These are phyloP conservation scores for Dalbergia cochinchinensis DNA, from an alignment of 306 rosid species.

Conservation along the genomic window DNA sequence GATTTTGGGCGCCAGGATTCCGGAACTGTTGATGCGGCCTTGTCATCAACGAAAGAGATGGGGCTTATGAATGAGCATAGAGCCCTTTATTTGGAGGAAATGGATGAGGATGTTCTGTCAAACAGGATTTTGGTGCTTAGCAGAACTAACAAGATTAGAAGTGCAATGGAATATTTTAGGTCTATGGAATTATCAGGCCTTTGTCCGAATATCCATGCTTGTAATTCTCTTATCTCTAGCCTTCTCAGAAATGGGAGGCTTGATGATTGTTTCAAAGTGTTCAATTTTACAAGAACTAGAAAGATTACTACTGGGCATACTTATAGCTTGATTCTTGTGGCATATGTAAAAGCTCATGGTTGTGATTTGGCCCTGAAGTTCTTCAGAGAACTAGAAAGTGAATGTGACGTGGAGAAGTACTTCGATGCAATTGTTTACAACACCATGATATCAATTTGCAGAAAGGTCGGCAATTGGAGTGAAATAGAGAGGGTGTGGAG, in stretches of 20 bases:
- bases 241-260: constrained; percentile 73
- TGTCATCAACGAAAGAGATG: constrained; percentile 45
- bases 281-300: constrained; percentile 59
- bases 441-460: constrained; percentile 82
- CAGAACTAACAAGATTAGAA: constrained; percentile 75
- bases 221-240: constrained; percentile 81
- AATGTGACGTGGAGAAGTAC: constrained; percentile 52
- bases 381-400: constrained; percentile 62
- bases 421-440: constrained; percentile 82
- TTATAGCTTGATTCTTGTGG: constrained; percentile 82
- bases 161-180: constrained; percentile 78
- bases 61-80: constrained; percentile 46
- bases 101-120: constrained; percentile 67
- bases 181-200: constrained; percentile 80
- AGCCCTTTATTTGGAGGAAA: constrained; percentile 68
- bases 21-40: constrained; percentile 24
- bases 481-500: constrained; percentile 86
- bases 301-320: constrained; percentile 72
- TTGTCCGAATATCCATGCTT: constrained; percentile 76
- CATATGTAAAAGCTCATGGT: constrained; percentile 62
- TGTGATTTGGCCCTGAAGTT: constrained; percentile 60
- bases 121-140: constrained; percentile 80
- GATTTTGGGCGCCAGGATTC: constrained; percentile 40
- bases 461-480: constrained; percentile 68
- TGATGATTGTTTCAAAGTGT: constrained; percentile 72